Percentiles rank a stretch among this genome's conserved stretches.
phyloP scores from a whole-genome alignment of 768 basidiomycete species.

The Suillus bovinus region DNA sequence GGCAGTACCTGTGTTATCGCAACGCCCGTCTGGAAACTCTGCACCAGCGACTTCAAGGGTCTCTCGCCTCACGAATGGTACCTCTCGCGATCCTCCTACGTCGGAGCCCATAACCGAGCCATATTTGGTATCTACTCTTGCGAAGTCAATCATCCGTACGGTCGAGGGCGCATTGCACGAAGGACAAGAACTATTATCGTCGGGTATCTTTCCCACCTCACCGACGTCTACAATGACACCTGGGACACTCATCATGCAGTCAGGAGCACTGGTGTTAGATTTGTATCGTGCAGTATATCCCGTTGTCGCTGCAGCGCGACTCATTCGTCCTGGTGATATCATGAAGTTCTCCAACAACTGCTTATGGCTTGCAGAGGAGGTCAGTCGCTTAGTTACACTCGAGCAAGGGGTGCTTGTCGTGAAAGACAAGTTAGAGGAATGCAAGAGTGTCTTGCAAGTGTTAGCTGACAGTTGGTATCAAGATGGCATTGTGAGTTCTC shows the following conservation, averaged over 20 bases:
- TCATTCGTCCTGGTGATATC: constrained; percentile 51
- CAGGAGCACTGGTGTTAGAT: constrained; percentile 69
- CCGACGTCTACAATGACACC: constrained; percentile 36
- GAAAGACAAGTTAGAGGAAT: constrained; percentile 53
- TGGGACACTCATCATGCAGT: constrained; percentile 58
- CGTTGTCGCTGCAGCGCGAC: constrained; percentile 48
- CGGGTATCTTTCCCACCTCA: constrained; percentile 48
- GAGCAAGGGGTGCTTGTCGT: constrained; percentile 34
- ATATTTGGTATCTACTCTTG: constrained; percentile 60
- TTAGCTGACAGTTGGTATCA: constrained; percentile 72
- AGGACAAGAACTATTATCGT: constrained; percentile 60
- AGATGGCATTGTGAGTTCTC: constrained; percentile 59
- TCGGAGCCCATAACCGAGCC: constrained; percentile 41
- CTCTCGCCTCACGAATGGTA: constrained; percentile 19
- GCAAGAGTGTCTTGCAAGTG: constrained; percentile 48
- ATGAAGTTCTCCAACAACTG: constrained; percentile 88
- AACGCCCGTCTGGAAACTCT: constrained; percentile 40
- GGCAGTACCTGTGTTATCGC: constrained; percentile 29
- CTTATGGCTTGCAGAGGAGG: constrained; percentile 58
- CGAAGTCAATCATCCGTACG: constrained; percentile 51
- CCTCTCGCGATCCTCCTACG: constrained; percentile 22
- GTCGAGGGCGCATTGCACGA: constrained; percentile 68
- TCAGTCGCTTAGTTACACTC: constrained; percentile 27
- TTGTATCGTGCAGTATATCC: constrained; percentile 81
- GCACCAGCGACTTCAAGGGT: constrained; percentile 29